Evolutionary conservation across 306 rosid species (phyloP), one percentile per base, ranked within the genome.

Genomic region (Cicer judaicum): DNA sequence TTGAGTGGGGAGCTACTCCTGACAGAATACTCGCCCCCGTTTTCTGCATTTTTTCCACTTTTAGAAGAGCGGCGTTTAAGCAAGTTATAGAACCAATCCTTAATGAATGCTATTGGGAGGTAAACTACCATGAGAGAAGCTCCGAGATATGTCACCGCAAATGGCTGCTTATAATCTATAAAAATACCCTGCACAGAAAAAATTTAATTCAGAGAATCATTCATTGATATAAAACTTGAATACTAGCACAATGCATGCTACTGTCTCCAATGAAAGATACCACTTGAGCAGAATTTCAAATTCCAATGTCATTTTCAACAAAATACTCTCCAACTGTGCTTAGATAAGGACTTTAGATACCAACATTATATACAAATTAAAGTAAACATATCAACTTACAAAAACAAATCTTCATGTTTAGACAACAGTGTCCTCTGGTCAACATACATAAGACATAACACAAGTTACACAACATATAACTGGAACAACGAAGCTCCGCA

Each of bases 41-140:
- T 77, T 73, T 83, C 91, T 77, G 84, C 83, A 79, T 69, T 82
- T 83, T 74, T 86, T 60, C 87, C 84, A 73, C 89, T 86, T 88
- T 81, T 89, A 75, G 89, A 90, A 84, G 96, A 87, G 66, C 68
- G 86, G 60, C 10, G 79, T 77, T 75, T 84, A 78, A 90, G 80
- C 48, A 86, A 82, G 73, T 70, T 90, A 80, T 78, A 89, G 14
- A 95, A 78, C 86, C 93, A 95, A 83, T 95, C 98, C 96, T 95
- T 95, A 73, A 92, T 67, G 82, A 89, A 90, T 63, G 97, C 92
- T 87, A 95, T 56, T 73, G 99, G 99, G 78, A 95, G 90, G 90
- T 92, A 95, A 73, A 95, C 93, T 85, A 95, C 96, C 98, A 95
- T 84, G 80, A 95, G 98, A 72, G 98, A 95, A 81, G 93, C 99